Base-by-base conservation (phyloP, 345 rosid species). In the Camelina laxa region DNA sequence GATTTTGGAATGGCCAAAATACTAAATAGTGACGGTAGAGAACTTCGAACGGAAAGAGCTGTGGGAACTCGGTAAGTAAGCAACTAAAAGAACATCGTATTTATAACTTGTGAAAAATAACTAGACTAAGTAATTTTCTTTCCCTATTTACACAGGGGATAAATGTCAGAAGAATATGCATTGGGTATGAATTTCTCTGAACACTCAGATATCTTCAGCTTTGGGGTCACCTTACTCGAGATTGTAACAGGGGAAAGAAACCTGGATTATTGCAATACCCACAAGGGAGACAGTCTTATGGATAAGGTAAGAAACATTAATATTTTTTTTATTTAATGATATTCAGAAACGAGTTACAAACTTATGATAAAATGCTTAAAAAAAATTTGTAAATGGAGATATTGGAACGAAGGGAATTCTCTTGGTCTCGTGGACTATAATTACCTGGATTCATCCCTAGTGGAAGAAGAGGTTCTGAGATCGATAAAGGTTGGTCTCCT, bases 1-100 rank as follows among this genome's bases (percentile, higher is more conserved):
- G 65, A 60, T 39, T 60, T 60, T 14, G 65, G 65, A 6, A 0
- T 60, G 65, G 49, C 65, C 0, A 39, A 20, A 16, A 38, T 38
- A 0, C 12, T 58, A 19, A 14, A 33, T 5, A 35, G 44, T 6
- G 44, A 39, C 0, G 6, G 2, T 8, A 58, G 44, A 33, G 4
- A 58, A 9, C 15, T n/a, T 33, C 2, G 5, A 5, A 58, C 44
- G 1, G 44, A 35, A 4, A 36, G 1, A 9, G 44, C 7, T 1
- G 63, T 16, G n/a, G 65, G 48, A 38, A 38, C 65, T 0, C 8
- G 44, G 30, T 27, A 27, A 3, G 65, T 60, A 39, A 60, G 65
- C n/a, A 22, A 8, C 53, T 1, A 48, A 48, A 44, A n/a, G 9
- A 38, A 38, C 13, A 10, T 2, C 42, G 13, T 41, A 41, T 12